Percentiles rank a stretch among this genome's conserved stretches.
Evolutionary conservation across 164 flowering plant genomes (phyloP).

Genomic region (Liriodendron chinense): DNA sequence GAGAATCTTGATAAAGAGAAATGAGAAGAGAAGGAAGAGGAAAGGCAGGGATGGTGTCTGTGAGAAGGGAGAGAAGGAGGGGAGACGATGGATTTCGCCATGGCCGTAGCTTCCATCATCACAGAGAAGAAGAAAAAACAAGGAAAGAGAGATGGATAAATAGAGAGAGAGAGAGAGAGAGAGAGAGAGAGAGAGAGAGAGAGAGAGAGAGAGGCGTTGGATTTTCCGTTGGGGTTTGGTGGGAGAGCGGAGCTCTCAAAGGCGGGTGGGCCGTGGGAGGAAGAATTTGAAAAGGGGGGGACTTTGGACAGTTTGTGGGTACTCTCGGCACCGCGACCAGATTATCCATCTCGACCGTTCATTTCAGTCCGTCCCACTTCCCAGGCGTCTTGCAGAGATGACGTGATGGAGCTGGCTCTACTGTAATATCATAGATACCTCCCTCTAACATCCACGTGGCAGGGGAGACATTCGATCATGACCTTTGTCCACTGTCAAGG

Average conservation of each 20-base stretch:
- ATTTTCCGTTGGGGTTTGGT: background rate
- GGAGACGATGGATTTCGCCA: conserved; percentile 14
- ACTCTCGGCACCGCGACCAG: too few species aligned
- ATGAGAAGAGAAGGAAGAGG: background rate
- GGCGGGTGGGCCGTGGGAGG: too few species aligned
- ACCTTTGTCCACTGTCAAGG: too few species aligned
- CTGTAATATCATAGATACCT: too few species aligned
- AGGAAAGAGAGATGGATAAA: background rate
- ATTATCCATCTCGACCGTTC: too few species aligned
- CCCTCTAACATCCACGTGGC: too few species aligned
- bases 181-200: background rate
- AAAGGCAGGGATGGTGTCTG: conserved; percentile 2
- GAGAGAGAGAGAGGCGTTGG: background rate
- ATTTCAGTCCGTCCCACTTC: too few species aligned
- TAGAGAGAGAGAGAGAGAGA: background rate
- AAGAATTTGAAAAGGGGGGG: background rate
- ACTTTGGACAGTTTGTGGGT: too few species aligned
- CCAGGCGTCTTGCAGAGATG: too few species aligned
- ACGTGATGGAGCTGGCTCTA: too few species aligned
- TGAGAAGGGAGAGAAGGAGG: conserved; percentile 4
- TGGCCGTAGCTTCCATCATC: conserved; percentile 21
- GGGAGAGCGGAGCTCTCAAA: conserved; percentile 3
- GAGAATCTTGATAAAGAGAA: background rate
- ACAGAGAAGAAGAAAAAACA: background rate
- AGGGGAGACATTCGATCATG: too few species aligned